Base-by-base conservation (phyloP, 2,329 filamentous ascomycete genomes). In the Fusarium stilboides region DNA sequence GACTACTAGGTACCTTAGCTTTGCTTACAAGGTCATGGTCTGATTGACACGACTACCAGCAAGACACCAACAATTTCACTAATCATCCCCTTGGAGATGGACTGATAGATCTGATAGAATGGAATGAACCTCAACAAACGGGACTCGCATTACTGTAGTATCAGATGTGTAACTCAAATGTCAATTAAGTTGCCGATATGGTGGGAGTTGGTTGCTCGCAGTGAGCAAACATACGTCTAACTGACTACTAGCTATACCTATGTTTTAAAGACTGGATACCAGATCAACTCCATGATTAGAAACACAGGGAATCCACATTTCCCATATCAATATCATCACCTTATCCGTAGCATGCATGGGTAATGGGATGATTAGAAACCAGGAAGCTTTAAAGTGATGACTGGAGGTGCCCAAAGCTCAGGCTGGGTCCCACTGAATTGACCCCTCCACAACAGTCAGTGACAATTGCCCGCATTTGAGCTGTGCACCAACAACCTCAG, bases 11-110 rank as follows among this genome's bases (percentile, higher is more conserved):
- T n/a, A n/a, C n/a, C n/a, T n/a, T 56, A 60, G 44, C 54, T 53
- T 36, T 57, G 57, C 55, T 63, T 60, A 57, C 43, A 31, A 57
- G 47, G 24, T 40, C 40, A 60, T 72, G 71, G 64, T 49, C 52
- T 62, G 66, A 69, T 55, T 51, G 52, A 56, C 49, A 43, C 28
- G 33, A 39, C 40, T 43, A 51, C 47, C 43, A 40, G 43, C 47
- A 43, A 68, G 43, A 52, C 57, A 58, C 26, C 39, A 43, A 31
- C 44, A 20, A 22, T 24, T 53, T 45, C 37, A 9, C 34, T 5
- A 36, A 14, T 9, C 14, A 51, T 51, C 19, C 22, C 22, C 45
- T 24, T 15, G 28, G 50, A n/a, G 22, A 43, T 59, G 9, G 12
- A 49, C 19, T 8, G 24, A 46, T 53, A 20, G 19, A 15, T 15